Evolutionary conservation across 257 asterid genomes (phyloP), one percentile per base, ranked within the genome.

Genomic region (Oldenlandia corymbosa): DNA sequence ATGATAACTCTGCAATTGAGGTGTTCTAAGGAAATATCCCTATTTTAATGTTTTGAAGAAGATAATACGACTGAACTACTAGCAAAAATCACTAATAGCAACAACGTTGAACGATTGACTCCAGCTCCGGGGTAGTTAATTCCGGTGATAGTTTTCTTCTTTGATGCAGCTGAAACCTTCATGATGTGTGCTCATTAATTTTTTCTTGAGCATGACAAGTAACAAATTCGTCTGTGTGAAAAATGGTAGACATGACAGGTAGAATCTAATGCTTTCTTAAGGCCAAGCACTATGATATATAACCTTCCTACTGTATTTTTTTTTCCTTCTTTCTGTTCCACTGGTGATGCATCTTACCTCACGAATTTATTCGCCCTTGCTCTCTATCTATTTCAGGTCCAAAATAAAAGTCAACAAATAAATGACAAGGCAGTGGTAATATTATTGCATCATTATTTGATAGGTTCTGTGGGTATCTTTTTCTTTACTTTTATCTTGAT

Each of bases 361-460:
- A n/a, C n/a, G n/a, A n/a, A n/a, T n/a, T n/a, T n/a, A n/a, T n/a
- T n/a, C n/a, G n/a, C n/a, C n/a, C n/a, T n/a, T n/a, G n/a, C n/a
- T n/a, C n/a, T n/a, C n/a, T n/a, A n/a, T n/a, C n/a, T n/a, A n/a
- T n/a, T 57, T 32, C 30, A 88, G 98, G 94, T 90, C 60, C 91
- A 90, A 79, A 81, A 81, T 65, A 85, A 73, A 84, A 88, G 99
- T 71, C 95, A 90, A 67, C 96, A 85, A 70, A 62, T 77, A 56
- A 84, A 82, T 69, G 96, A 87, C 63, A 76, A 85, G 72, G 97
- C 96, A 5, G 79, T 93, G 96, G 99, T 88, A 86, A 74, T 34
- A 71, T 76, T 56, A 68, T 64, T 67, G 48, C 65, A 64, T 63
- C 24, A 53, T 70, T 54, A 70, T 17, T 28, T 67, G 6, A 26